Evolutionary conservation across 352 stramenopile genomes (phyloP), one percentile per base, ranked within the genome.

Genomic region (Hyaloperonospora brassicae): DNA sequence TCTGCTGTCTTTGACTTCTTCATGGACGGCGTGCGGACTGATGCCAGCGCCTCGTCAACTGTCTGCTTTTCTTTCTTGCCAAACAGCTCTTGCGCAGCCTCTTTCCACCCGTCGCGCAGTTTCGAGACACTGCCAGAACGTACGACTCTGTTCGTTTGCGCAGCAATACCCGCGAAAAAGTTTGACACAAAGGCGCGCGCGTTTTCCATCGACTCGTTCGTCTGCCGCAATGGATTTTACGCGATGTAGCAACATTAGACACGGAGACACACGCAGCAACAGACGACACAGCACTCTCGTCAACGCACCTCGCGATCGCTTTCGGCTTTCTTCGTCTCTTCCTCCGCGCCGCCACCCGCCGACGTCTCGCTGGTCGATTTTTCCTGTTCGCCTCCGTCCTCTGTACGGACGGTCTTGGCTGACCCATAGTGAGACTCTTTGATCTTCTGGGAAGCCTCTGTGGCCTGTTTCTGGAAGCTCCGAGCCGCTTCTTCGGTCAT

Each of bases 21-120:
- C 46, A 68, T 62, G 5, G 61, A 76, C 1, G 72, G 75, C 1
- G 76, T 84, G 41, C 74, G 76, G 31, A 86, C 76, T 1, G 79
- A 88, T 30, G 79, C 66, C 14, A 93, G 55, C 30, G 82, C 81
- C 47, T 93, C 82, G 49, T 93, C 82, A 14, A 93, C 71, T 1
- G 78, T 81, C 36, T 69, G 65, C 54, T 83, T 84, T 64, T 88
- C 79, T 43, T 73, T 78, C 23, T 71, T 73, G 12, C 82, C 82
- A 57, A 93, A 90, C 14, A 93, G 72, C 57, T 91, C 79, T n/a
- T 83, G 75, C 0, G 79, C 76, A 1, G 83, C 76, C 30, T 84
- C 70, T 25, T 75, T 83, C 72, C 79, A 89, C 52, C 87, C 77
- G 1, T 87, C 76, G 17, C 74, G 76, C 66, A 73, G 66, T 42